Conservation (phyloP, 2,329 filamentous ascomycete species). For the Botryotinia convoluta region DNA sequence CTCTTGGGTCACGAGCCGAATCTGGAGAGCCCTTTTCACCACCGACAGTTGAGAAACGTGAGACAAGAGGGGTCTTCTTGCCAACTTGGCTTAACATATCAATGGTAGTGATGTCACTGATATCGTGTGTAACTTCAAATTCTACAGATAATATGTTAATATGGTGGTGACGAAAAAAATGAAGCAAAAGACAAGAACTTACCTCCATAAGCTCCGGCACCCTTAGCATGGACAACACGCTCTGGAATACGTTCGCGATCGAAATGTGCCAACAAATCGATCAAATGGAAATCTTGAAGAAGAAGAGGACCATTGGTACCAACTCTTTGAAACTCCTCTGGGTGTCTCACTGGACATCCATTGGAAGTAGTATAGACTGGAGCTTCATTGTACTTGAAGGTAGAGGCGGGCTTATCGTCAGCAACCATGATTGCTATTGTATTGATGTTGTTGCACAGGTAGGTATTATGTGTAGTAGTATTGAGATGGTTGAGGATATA, state of each 20-base stretch:
- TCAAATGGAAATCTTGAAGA: constrained; percentile 64
- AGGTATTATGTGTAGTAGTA: background rate
- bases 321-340: constrained; percentile 51
- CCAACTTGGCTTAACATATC: constrained; percentile 53
- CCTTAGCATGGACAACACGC: constrained; percentile 57
- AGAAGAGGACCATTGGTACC: constrained; percentile 57
- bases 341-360: constrained; percentile 55
- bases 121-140: constrained; percentile 37
- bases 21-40: constrained; percentile 67
- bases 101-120: constrained; percentile 31
- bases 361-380: constrained; percentile 60
- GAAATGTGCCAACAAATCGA: constrained; percentile 58
- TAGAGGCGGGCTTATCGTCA: constrained; percentile 45
- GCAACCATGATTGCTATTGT: constrained; percentile 42
- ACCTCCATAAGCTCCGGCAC: constrained; percentile 38
- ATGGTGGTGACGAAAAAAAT: background rate
- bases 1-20: constrained; percentile 63
- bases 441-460: background rate
- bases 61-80: constrained; percentile 65
- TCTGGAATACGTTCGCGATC: constrained; percentile 52
- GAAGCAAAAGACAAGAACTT: constrained; percentile 2
- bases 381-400: constrained; percentile 55
- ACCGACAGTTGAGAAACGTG: constrained; percentile 70
- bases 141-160: constrained; percentile 26
- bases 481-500: background rate